phyloP scores from a whole-genome alignment of 73 alveolate genomes.

The Breviolum minutum region DNA sequence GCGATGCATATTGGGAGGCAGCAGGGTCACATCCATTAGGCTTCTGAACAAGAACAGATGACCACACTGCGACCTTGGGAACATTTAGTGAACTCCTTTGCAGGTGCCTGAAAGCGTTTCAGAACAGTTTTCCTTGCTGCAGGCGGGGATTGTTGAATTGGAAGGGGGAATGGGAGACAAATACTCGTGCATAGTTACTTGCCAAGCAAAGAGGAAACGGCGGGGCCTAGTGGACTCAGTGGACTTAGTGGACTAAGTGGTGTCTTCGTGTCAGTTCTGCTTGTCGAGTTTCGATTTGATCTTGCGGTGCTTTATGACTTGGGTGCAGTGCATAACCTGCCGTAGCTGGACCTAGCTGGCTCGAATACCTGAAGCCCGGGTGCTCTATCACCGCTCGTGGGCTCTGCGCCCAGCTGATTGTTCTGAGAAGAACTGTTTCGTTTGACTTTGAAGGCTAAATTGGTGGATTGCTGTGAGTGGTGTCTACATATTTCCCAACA shows the following conservation, averaged over 20 bases:
- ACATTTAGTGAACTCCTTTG: neutral
- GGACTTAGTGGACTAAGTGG: neutral
- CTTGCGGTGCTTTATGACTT: no score
- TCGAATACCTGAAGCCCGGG: slow-evolving; percentile 18
- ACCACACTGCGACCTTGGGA: neutral
- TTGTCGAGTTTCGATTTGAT: no score
- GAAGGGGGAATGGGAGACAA: neutral
- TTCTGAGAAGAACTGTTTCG: no score
- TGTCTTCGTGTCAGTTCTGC: neutral
- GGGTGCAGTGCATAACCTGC: no score
- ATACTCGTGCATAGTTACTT: no score
- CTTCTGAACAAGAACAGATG: no score
- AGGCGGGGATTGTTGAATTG: neutral
- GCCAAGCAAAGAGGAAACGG: no score
- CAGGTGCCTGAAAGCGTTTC: slow-evolving; percentile 76
- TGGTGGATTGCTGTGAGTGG: neutral
- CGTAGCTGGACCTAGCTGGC: slow-evolving; percentile 42
- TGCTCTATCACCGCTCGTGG: slow-evolving; percentile 17
- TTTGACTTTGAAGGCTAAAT: no score
- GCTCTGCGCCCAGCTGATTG: neutral
- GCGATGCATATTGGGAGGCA: slow-evolving; percentile 36
- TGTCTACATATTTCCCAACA: neutral
- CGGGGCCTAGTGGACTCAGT: neutral
- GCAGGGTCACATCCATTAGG: neutral
- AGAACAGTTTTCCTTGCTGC: slow-evolving; percentile 34